Evolutionary conservation across 495 filamentous ascomycete species (phyloP).

Genomic region (Pyronema domesticum): DNA sequence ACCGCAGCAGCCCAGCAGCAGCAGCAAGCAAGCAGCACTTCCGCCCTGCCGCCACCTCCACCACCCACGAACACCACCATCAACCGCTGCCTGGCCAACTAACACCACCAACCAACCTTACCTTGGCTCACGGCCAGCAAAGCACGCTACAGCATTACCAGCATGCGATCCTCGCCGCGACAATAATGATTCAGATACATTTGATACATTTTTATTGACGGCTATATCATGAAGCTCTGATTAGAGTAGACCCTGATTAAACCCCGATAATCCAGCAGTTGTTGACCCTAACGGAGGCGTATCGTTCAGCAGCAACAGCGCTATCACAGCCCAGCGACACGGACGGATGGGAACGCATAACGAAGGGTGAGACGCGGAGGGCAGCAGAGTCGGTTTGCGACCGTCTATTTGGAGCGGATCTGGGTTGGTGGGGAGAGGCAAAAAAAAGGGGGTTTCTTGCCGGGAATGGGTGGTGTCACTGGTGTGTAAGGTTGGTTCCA

Average conservation of each 20-base stretch:
- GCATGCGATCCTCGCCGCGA: too few species aligned
- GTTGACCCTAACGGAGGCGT: too few species aligned
- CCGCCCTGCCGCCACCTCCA: not conserved
- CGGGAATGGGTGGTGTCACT: not conserved
- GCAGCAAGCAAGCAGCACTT: not conserved
- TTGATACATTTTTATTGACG: not conserved
- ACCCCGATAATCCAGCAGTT: too few species aligned
- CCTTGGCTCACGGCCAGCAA: not conserved
- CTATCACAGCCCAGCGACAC: too few species aligned
- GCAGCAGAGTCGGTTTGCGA: not conserved
- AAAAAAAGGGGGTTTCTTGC: not conserved
- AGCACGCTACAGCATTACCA: not conserved
- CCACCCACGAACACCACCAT: not conserved
- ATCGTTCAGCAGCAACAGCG: too few species aligned
- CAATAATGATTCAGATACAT: too few species aligned
- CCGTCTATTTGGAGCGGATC: not conserved
- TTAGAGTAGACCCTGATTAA: too few species aligned
- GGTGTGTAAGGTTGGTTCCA: not conserved
- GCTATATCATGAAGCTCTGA: too few species aligned
- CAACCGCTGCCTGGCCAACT: not conserved
- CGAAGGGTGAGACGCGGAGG: not conserved
- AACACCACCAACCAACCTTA: not conserved
- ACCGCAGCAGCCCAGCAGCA: too few species aligned
- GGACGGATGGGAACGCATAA: not conserved
- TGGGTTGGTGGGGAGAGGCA: not conserved